phyloP scores from a whole-genome alignment of 2,329 filamentous ascomycete species.

The Ophiostoma pallidulum region DNA sequence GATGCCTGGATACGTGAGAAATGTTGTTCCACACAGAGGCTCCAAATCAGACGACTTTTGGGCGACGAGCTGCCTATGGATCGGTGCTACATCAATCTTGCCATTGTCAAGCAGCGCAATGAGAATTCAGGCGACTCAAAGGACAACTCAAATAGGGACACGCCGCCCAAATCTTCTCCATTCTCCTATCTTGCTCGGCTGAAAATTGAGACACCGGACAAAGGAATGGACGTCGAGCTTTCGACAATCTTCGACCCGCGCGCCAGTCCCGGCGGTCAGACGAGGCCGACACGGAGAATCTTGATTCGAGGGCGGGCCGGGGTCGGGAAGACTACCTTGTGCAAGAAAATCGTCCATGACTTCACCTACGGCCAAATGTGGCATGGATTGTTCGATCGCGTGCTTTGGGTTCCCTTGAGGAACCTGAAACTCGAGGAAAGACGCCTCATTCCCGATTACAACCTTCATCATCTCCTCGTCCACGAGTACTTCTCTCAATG shows the following conservation, averaged over 20 bases:
- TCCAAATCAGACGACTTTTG: constrained; percentile 28
- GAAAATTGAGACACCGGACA: too few species aligned
- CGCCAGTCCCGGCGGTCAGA: constrained; percentile 10
- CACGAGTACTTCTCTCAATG: too few species aligned
- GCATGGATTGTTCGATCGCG: constrained; percentile 26
- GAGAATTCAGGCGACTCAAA: background rate
- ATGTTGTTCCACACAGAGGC: constrained; percentile 18
- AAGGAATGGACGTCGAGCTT: constrained; percentile 7
- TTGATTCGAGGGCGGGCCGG: constrained; percentile 29
- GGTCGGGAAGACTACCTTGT: constrained; percentile 32
- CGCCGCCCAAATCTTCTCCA: too few species aligned
- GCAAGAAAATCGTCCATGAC: constrained; percentile 31
- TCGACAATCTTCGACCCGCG: constrained; percentile 22
- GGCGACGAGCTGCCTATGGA: constrained; percentile 25
- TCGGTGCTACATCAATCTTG: constrained; percentile 32
- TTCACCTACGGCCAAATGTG: constrained; percentile 19
- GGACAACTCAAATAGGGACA: too few species aligned
- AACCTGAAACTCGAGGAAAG: constrained; percentile 21
- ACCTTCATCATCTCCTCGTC: too few species aligned
- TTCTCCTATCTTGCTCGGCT: too few species aligned
- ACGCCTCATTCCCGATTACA: too few species aligned
- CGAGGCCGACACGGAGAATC: constrained; percentile 21
- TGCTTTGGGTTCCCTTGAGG: constrained; percentile 32
- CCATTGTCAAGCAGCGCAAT: constrained; percentile 22
- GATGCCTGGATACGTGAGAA: constrained; percentile 19